A percentile compares a stretch with the other conserved stretches of the same genome.
Conservation (phyloP, 306 rosid species). For the Echinosophora koreensis region DNA sequence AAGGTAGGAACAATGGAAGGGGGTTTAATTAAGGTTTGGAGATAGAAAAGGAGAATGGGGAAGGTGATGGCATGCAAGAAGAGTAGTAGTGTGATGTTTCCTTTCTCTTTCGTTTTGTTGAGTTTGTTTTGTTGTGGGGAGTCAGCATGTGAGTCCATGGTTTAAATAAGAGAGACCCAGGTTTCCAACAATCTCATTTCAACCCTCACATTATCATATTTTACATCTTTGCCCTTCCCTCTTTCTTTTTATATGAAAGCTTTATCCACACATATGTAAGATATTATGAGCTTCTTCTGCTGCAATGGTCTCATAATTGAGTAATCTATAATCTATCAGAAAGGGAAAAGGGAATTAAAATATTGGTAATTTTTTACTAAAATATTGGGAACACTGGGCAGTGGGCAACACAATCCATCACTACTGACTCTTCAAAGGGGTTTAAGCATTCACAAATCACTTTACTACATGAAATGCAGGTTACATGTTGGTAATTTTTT, state of each 20-base stretch:
- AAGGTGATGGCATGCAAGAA: conserved; percentile 41
- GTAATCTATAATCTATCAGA: conserved; percentile 46
- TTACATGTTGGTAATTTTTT: neutral
- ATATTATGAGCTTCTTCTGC: conserved; percentile 4
- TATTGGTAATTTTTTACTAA: no score
- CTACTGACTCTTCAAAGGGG: conserved; percentile 40
- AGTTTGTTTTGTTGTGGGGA: conserved; percentile 48
- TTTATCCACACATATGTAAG: conserved; percentile 45
- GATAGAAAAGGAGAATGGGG: neutral
- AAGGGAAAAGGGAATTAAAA: conserved; percentile 5
- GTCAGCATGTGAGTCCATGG: conserved; percentile 49
- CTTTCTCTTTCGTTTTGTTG: conserved; percentile 25
- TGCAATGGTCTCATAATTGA: conserved; percentile 52
- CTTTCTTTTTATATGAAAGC: neutral
- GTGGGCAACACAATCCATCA: conserved; percentile 52
- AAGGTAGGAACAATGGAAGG: neutral
- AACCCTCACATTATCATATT: conserved; percentile 7
- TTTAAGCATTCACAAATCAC: conserved; percentile 29
- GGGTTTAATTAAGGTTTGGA: neutral
- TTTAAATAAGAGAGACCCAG: conserved; percentile 51
- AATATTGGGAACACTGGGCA: no score
- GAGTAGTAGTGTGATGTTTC: conserved; percentile 43
- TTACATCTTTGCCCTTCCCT: conserved; percentile 24
- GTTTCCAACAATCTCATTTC: neutral
- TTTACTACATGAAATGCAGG: neutral